Percentiles rank a stretch among this genome's conserved stretches.
These are phyloP conservation scores for Aspergillus sclerotialis DNA, from an alignment of 2,329 filamentous ascomycete species.

Conservation along the genomic window DNA sequence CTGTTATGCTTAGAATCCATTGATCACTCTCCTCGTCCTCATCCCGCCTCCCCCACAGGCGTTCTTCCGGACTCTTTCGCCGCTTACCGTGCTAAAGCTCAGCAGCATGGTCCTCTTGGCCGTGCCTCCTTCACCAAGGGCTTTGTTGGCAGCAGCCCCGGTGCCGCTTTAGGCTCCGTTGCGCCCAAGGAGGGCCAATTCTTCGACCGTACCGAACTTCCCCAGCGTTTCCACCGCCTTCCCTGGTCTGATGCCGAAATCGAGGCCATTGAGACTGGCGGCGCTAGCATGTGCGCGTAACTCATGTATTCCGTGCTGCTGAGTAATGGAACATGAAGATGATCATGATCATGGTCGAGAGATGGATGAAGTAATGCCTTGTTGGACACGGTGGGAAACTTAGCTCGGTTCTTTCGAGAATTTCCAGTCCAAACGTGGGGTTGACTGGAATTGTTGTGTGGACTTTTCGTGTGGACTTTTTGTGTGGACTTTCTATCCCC, in stretches of 20 bases:
- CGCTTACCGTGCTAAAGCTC: constrained; percentile 55
- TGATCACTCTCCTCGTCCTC: constrained; percentile 51
- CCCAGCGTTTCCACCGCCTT: constrained; percentile 69
- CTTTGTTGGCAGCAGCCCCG: constrained; percentile 54
- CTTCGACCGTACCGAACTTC: constrained; percentile 87
- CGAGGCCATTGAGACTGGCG: constrained; percentile 89
- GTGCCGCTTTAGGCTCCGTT: constrained; percentile 66
- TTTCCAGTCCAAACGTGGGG: no score
- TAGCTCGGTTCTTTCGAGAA: no score
- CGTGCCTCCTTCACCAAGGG: constrained; percentile 31
- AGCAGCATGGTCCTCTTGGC: constrained; percentile 57
- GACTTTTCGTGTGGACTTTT: no score
- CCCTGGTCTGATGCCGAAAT: constrained; percentile 78
- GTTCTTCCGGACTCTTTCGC: constrained; percentile 56
- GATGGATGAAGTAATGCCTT: no score
- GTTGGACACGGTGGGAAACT: no score
- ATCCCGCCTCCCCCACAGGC: constrained; percentile 51
- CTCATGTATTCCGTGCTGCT: constrained; percentile 3
- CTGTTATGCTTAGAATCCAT: constrained; percentile 23
- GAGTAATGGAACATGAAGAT: constrained; percentile 12
- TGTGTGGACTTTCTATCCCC: no score
- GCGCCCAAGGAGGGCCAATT: constrained; percentile 64
- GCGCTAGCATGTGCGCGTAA: constrained; percentile 60
- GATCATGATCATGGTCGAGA: constrained; percentile 5
- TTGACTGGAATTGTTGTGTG: no score